Evolutionary conservation across 176 grass and related monocot genomes (phyloP).

Genomic region (Puccinellia tenuiflora): DNA sequence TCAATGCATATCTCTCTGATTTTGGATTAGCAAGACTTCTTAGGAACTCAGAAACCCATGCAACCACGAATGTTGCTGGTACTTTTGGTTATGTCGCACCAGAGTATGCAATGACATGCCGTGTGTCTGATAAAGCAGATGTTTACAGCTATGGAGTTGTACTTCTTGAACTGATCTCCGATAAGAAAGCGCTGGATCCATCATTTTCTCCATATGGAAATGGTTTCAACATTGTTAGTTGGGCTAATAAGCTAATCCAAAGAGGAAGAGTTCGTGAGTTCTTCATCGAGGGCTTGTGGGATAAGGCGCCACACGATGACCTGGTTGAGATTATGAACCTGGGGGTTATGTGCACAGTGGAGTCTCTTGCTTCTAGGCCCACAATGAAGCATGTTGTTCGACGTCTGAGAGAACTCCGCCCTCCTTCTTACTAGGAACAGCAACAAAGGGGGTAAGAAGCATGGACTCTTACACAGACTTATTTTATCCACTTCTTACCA

Average conservation of each 20-base stretch:
- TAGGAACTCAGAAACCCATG: constrained; percentile 79
- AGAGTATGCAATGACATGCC: constrained; percentile 87
- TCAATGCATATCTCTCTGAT: constrained; percentile 80
- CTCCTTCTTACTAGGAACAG: constrained; percentile 45
- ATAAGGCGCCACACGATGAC: constrained; percentile 79
- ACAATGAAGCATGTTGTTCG: constrained; percentile 84
- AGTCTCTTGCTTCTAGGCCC: constrained; percentile 59
- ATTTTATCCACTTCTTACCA: constrained; percentile 14
- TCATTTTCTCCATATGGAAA: constrained; percentile 94
- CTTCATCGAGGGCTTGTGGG: constrained; percentile 78
- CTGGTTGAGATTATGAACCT: constrained; percentile 76
- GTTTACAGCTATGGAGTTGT: constrained; percentile 88
- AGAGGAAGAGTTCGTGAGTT: constrained; percentile 65
- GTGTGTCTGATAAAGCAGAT: constrained; percentile 90
- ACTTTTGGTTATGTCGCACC: constrained; percentile 91
- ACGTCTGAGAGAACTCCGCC: constrained; percentile 51
- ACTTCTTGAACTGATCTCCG: constrained; percentile 74
- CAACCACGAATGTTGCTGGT: constrained; percentile 78
- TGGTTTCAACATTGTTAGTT: constrained; percentile 79
- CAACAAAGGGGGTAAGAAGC: constrained; percentile 12
- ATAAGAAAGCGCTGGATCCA: constrained; percentile 81
- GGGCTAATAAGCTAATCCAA: constrained; percentile 62
- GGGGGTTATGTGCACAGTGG: constrained; percentile 62
- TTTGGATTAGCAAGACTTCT: constrained; percentile 82
- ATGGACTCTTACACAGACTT: neutral